These are phyloP conservation scores for Apophysomyces variabilis DNA, from an alignment of 371 early-diverging fungal species.

Conservation along the genomic window DNA sequence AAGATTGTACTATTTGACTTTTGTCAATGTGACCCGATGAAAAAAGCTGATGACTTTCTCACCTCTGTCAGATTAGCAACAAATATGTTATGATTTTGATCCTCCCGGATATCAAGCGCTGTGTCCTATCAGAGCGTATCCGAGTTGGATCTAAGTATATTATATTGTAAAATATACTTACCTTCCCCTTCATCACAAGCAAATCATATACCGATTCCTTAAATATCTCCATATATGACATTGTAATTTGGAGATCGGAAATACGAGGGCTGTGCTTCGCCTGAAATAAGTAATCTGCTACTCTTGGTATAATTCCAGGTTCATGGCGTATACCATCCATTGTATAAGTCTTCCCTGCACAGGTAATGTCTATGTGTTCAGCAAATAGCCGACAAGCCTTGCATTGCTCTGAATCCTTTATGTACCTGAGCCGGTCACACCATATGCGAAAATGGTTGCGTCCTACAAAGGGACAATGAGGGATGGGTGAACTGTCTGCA, in stretches of 20 bases:
- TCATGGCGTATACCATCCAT: constrained; percentile 58
- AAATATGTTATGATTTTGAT: constrained; percentile 52
- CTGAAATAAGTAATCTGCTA: constrained; percentile 39
- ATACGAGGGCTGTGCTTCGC: constrained; percentile 14
- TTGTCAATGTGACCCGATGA: background rate
- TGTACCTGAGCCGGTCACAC: constrained; percentile 66
- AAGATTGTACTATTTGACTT: constrained; percentile 29
- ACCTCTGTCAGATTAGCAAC: constrained; percentile 62
- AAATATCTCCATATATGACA: constrained; percentile 72
- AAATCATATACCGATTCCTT: constrained; percentile 67
- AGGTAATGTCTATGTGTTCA: background rate
- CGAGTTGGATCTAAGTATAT: background rate
- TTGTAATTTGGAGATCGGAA: constrained; percentile 27
- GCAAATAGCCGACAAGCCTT: background rate
- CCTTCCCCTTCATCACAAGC: constrained; percentile 46
- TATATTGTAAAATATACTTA: constrained; percentile 3
- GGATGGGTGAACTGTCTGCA: background rate
- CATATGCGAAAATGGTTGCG: constrained; percentile 75
- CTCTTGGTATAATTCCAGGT: constrained; percentile 66
- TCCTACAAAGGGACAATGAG: constrained; percentile 25
- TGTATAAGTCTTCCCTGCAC: constrained; percentile 72
- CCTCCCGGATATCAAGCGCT: constrained; percentile 53
- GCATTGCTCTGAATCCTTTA: background rate
- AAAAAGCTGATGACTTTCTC: background rate
- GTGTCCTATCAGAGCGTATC: background rate